A percentile compares a stretch with the other conserved stretches of the same genome.
phyloP scores from a whole-genome alignment of 345 rosid genomes.

The Pugionium dolabratum region DNA sequence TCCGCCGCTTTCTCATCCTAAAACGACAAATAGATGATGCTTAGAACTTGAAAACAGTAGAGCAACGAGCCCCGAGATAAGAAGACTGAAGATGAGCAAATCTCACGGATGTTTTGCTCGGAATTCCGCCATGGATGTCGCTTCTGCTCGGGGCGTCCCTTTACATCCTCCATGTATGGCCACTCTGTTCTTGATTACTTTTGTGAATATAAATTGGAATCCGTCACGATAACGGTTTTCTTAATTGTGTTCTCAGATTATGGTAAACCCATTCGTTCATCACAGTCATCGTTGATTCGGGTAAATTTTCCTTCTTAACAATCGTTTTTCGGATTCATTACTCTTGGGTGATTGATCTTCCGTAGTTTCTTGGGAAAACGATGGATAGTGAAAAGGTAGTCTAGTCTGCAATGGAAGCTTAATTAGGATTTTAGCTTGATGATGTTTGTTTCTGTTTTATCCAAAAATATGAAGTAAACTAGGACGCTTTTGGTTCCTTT shows the following conservation, averaged over 20 bases:
- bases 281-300: conserved; percentile 42
- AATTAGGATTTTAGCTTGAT: conserved; percentile 1
- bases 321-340: neutral
- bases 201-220: neutral
- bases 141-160: conserved; percentile 41
- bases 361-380: conserved; percentile 23
- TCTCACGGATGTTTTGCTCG: conserved; percentile 34
- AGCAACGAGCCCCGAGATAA: conserved; percentile 32
- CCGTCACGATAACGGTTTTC: neutral
- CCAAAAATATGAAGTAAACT: neutral
- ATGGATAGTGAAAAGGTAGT: conserved; percentile 1
- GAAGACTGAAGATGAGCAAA: conserved; percentile 47
- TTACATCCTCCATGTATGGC: conserved; percentile 44
- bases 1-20: neutral
- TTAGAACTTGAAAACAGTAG: conserved; percentile 24
- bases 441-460: neutral
- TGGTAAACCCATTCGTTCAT: conserved; percentile 37
- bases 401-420: conserved; percentile 13
- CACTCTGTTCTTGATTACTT: neutral
- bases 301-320: conserved; percentile 36
- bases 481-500: neutral
- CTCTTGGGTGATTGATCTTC: neutral
- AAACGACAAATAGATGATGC: conserved; percentile 22
- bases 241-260: conserved; percentile 38
- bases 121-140: conserved; percentile 54